Base-by-base conservation (phyloP, 257 asterid species). In the Solanum piurae region DNA sequence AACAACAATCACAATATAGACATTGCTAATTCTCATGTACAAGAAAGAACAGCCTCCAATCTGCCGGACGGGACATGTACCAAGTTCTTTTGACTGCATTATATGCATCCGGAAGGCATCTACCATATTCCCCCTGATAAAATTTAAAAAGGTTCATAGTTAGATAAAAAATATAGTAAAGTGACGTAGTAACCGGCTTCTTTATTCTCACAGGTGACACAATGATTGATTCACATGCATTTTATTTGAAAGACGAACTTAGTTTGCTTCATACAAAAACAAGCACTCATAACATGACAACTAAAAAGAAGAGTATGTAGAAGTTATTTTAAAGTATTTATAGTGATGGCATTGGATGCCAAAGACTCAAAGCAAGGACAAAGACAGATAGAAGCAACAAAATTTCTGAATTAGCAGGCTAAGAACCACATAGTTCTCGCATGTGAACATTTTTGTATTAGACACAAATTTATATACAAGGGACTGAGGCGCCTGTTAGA, bases 21-120 rank as follows among this genome's bases (percentile, higher is more conserved):
- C 99, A 90, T 97, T 97, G 94, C 98, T 97, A 88, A 97, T 92
- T 91, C 99, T 94, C 99, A 97, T 97, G 93, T 96, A 97, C 92
- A 97, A 94, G 95, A 97, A 97, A 86, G 99, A 97, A 93, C 99
- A 97, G 74, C 99, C 99, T 87, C 99, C 99, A 90, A 97, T 97
- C 93, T 97, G 99, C 84, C 99, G 95, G 44, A 97, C 99, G 36
- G 99, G 99, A 90, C 99, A 97, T 62, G 98, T 94, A 40, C 99
- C 99, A 88, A 97, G 99, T 92, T 97, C 99, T 93, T 97, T 97
- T 72, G 99, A 96, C 93, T 97, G 99, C 99, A 97, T 97, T 88
- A 97, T 97, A 89, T 97, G 99, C 88, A 88, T 92, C 79, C 99
- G 95, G 88, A 97, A 97, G 87, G 99, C 99, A 94, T 97, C 99